Evolutionary conservation across 768 basidiomycete genomes (phyloP), one percentile per base, ranked within the genome.

Genomic region (Obba rivulosa): DNA sequence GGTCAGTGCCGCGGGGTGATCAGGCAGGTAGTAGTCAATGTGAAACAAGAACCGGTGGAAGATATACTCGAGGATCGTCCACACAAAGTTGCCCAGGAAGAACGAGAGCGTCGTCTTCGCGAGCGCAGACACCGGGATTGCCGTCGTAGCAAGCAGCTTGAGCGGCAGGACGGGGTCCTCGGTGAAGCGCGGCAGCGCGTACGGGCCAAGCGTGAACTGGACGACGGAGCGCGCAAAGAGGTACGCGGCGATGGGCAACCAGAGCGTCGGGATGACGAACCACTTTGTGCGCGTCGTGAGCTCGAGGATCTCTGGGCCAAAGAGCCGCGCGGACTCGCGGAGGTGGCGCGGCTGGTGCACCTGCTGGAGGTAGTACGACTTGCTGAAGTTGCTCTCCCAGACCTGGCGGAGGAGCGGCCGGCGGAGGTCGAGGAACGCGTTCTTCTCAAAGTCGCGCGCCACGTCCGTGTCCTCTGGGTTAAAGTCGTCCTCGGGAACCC

Each of bases 31-130:
- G 8, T 81, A 75, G 62, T 99, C 96, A 57, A 99, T 70, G 66
- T 99, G 96, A 81, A 99, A 99, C 43, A 99, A 70, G 80, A 97
- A 97, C 36, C 96, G 85, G 68, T 99, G 96, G 60, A 99, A 70
- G 11, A 75, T 70, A 64, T 98, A 99, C 67, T 98, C 96, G 65
- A 96, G 69, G 50, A 96, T 64, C 0, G 96, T 98, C 95, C 95
- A 99, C 48, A 95, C 74, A 43, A 96, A 25, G 64, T 91, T 93
- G 4, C 96, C 96, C 36, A 81, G 43, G 51, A 92, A 64, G 74
- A 94, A 97, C 66, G 83, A 95, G 0, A 69, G 54, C 17, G 77
- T 46, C 0, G 83, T 75, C 57, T 86, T 81, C 9, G 66, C 54
- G 49, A 83, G 68, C 2, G 81, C 76, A 3, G 68, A 64, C 8